Conservation (phyloP, 805 yeast species). For the Metschnikowia cubensis region DNA sequence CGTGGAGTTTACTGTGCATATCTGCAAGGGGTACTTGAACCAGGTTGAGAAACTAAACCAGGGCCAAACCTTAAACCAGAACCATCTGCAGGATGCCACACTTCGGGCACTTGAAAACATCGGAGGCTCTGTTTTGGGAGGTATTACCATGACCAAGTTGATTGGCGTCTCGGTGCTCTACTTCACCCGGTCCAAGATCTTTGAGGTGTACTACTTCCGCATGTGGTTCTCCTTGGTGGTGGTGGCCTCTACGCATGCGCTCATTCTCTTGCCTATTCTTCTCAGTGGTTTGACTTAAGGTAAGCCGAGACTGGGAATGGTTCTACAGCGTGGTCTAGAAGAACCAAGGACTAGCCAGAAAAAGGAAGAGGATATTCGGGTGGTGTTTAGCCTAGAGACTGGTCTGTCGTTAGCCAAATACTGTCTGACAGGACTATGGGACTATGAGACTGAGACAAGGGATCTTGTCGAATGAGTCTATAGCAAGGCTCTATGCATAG, state of each 20-base stretch:
- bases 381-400: too few relatives aligned
- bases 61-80: too few relatives aligned
- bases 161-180: slow-evolving; percentile 86
- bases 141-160: slow-evolving; percentile 84
- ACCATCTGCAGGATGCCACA: not conserved
- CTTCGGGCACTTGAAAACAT: slow-evolving; percentile 61
- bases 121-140: slow-evolving; percentile 89
- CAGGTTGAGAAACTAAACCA: slow-evolving; percentile 13
- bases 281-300: slow-evolving; percentile 40
- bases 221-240: slow-evolving; percentile 87
- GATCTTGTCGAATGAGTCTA: too few relatives aligned
- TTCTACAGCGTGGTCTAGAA: not conserved
- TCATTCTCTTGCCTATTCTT: slow-evolving; percentile 73
- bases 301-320: not conserved
- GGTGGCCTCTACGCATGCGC: slow-evolving; percentile 73
- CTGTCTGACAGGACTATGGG: too few relatives aligned
- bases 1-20: slow-evolving; percentile 89
- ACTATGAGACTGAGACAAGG: too few relatives aligned
- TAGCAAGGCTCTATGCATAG: too few relatives aligned
- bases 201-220: slow-evolving; percentile 86
- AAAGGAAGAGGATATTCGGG: too few relatives aligned
- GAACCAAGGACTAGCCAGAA: not conserved
- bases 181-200: slow-evolving; percentile 81
- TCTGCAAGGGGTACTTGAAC: slow-evolving; percentile 70
- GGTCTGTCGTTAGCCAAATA: too few relatives aligned